Evolutionary conservation across 2,329 filamentous ascomycete genomes (phyloP), one percentile per base, ranked within the genome.

Genomic region (Capronia epimyces): DNA sequence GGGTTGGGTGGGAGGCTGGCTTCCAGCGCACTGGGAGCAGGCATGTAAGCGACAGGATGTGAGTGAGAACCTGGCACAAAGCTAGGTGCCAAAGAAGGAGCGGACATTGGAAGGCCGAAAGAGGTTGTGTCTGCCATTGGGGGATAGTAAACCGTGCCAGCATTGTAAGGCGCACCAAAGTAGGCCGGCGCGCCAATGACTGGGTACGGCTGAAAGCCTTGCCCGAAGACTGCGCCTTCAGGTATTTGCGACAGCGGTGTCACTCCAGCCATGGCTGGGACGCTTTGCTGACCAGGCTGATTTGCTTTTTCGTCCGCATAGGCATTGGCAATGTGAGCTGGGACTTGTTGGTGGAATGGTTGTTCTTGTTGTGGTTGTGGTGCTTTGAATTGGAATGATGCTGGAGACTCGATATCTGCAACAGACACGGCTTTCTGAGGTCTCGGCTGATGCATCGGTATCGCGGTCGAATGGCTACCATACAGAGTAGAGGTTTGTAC

Each of bases 321-420:
- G 53, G 79, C 81, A 32, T 77, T 77, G 55, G 75, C 74, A 42
- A 89, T 79, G 60, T 90, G 85, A 3, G 84, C 70, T 1, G 90
- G 91, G n/a, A 95, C 83, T 68, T 96, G 90, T 62, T 95, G 90
- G 61, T 95, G 89, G 75, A 97, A 96, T 0, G 90, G 87, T 65
- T 90, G 87, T 62, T 91, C 85, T 62, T 86, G 76, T 64, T 84
- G 80, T 58, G 81, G 76, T 62, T 81, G 79, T 12, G 80, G 79
- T 56, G 78, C 77, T 47, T 79, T 76, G 63, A 77, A 75, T 22
- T 75, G 73, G 69, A 82, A 72, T 60, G 75, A 76, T 3, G 80
- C 82, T 3, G 90, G 89, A 6, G 87, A 87, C 68, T 97, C 93
- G 60, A 97, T 95, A 62, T 89, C 89, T 50, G 89, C 87, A 52